Conservation (phyloP, 2,329 filamentous ascomycete species). For the Balansia obtecta region DNA sequence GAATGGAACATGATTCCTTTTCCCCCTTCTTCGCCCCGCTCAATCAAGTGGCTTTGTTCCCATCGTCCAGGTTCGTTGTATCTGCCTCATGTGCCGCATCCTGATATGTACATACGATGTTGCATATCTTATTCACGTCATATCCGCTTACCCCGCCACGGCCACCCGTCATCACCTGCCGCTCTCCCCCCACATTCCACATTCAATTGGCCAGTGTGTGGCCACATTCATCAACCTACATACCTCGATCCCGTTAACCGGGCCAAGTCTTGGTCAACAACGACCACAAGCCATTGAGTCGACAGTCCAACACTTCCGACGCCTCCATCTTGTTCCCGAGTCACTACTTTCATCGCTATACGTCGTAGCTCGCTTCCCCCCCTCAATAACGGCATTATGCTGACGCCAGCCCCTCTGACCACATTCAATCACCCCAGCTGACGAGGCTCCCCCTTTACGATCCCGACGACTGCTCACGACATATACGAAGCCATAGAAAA, state of each 20-base stretch:
- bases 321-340: too few species aligned
- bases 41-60: too few species aligned
- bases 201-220: too few species aligned
- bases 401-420: not conserved
- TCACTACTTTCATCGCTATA: too few species aligned
- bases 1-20: too few species aligned
- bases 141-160: not conserved
- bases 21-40: too few species aligned
- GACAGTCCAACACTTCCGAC: too few species aligned
- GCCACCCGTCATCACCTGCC: not conserved
- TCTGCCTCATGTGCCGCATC: not conserved
- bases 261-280: not conserved
- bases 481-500: not conserved
- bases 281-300: too few species aligned
- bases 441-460: not conserved
- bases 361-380: not conserved
- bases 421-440: not conserved
- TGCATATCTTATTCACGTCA: not conserved
- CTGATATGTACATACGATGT: not conserved
- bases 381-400: not conserved
- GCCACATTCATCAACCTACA: not conserved
- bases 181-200: not conserved
- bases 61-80: too few species aligned
- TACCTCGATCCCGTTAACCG: not conserved
- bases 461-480: not conserved